Evolutionary conservation across 352 stramenopile species (phyloP), one percentile per base, ranked within the genome.

Genomic region (Phytophthora constricta): DNA sequence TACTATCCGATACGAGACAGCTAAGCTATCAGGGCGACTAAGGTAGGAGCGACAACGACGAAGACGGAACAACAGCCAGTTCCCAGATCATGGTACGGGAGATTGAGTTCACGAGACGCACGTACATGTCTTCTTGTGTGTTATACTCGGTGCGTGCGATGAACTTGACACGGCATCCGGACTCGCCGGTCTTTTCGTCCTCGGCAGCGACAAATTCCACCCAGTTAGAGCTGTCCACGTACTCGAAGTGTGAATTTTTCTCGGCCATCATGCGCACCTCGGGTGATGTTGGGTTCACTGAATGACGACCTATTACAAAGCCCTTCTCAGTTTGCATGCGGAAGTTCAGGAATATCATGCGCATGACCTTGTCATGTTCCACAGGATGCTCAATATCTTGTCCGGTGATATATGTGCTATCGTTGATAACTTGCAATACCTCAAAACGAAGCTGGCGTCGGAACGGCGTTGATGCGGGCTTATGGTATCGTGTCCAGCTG

Each of bases 151-250:
- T 78, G 19, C 79, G 72, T 23, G 76, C 79, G 31, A 85, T 78
- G 62, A 90, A 90, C 62, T 88, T 89, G 70, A 90, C 78, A 25
- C 76, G 73, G 27, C 79, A 85, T 10, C 80, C 78, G 23, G 65
- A 19, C 31, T 80, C 68, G 17, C 74, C 71, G 4, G 74, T 76
- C 5, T 43, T 48, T 51, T 62, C 51, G 57, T 84, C 76, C 1
- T 62, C 23, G 5, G 66, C 66, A 20, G 59, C 34, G 28, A 68
- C 67, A 70, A 90, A 90, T 63, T 82, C 73, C 33, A 85, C 77
- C 76, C 76, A 85, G 62, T 79, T 82, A 53, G 73, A 82, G 62
- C 65, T 81, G 56, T 86, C 77, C 23, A 82, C 74, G 54, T 80
- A 86, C 58, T 86, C 77, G 43, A 84, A 86, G 7, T 63, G 68